Conservation (phyloP, 768 basidiomycete species). For the Leccinum fibrillosum region DNA sequence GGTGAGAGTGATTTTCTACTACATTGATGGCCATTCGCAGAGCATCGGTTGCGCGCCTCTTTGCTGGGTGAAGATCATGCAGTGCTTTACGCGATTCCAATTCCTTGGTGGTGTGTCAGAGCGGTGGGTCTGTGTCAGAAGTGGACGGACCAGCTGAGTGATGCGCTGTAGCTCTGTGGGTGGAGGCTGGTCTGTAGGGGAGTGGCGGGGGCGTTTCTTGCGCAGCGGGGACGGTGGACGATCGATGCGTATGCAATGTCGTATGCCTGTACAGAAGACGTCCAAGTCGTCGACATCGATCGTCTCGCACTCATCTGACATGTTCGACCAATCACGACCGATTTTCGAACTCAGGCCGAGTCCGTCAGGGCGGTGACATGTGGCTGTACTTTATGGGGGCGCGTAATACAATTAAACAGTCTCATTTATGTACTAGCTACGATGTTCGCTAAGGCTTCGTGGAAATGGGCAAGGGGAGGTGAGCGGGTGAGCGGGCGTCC, state of each 20-base stretch:
- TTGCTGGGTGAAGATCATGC: constrained; percentile 10
- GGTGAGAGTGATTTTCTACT: constrained; percentile 3
- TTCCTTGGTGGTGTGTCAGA: constrained; percentile 24
- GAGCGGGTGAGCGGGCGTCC: too few relatives aligned
- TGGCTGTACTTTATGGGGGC: too few relatives aligned
- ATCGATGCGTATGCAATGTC: constrained; percentile 15
- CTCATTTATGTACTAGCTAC: too few relatives aligned
- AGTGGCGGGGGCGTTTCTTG: constrained; percentile 11
- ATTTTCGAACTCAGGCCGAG: neutral
- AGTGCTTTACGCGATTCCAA: constrained; percentile 13
- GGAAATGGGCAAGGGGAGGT: too few relatives aligned
- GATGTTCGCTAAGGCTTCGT: too few relatives aligned
- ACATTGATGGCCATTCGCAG: constrained; percentile 14
- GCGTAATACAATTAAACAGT: too few relatives aligned
- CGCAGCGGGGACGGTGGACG: constrained; percentile 7
- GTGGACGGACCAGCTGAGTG: constrained; percentile 19
- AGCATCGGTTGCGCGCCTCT: constrained; percentile 21
- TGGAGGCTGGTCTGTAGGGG: neutral
- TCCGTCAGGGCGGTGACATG: constrained; percentile 13
- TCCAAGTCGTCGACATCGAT: constrained; percentile 29
- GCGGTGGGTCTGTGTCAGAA: neutral
- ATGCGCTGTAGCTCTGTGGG: constrained; percentile 24
- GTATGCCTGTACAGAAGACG: constrained; percentile 18
- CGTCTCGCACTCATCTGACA: constrained; percentile 7
- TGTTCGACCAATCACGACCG: neutral